These are phyloP conservation scores for Scutellaria minor DNA, from an alignment of 257 asterid genomes.

Conservation along the genomic window DNA sequence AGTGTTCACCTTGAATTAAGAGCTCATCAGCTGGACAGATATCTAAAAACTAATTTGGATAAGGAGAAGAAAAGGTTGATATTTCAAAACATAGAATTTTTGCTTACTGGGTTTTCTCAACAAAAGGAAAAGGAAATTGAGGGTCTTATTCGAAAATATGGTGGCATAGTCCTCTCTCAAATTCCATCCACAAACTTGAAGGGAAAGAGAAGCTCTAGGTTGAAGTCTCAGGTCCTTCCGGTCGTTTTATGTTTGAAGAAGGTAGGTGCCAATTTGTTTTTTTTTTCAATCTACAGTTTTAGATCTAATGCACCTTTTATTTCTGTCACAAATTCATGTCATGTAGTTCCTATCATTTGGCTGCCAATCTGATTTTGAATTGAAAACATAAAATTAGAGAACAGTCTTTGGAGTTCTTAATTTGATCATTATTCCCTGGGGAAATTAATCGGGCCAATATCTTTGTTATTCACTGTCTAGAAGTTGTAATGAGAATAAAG, in stretches of 20 bases:
- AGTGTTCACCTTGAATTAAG: conserved; percentile 46
- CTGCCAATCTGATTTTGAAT: conserved; percentile 4
- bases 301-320: conserved; percentile 8
- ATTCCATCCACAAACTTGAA: conserved; percentile 54
- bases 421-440: conserved; percentile 12
- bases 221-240: conserved; percentile 55
- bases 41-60: conserved; percentile 32
- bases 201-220: conserved; percentile 54
- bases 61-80: conserved; percentile 56
- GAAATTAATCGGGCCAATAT: conserved; percentile 1
- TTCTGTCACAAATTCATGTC: conserved; percentile 14
- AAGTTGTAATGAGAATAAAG: conserved; percentile 4
- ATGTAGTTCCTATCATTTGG: conserved; percentile 23
- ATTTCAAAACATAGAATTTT: conserved; percentile 71
- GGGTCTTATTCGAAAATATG: conserved; percentile 61
- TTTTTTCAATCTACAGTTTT: conserved; percentile 23
- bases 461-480: not conserved
- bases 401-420: conserved; percentile 11
- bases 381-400: not conserved
- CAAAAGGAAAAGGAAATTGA: conserved; percentile 68
- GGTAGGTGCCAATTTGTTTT: conserved; percentile 47
- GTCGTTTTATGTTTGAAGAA: conserved; percentile 69
- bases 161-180: conserved; percentile 74
- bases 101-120: conserved; percentile 74
- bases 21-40: conserved; percentile 46